These are phyloP conservation scores for Agastache rugosa DNA, from an alignment of 257 asterid genomes.

Conservation along the genomic window DNA sequence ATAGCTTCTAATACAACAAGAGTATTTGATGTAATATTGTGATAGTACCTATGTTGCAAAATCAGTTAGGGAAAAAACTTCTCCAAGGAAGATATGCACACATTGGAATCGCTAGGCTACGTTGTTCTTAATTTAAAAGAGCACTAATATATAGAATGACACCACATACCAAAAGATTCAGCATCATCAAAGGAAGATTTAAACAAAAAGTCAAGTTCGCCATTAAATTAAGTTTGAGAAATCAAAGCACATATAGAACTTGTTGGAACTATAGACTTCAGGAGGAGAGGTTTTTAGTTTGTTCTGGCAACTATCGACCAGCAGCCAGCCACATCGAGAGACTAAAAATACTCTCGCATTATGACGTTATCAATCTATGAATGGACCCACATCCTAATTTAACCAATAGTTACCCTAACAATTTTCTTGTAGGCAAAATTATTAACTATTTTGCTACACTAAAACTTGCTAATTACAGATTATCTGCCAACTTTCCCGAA, in stretches of 20 bases:
- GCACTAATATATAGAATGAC: not conserved
- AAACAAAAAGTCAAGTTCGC: conserved; percentile 6
- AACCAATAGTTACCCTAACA: not conserved
- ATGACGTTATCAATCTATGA: not conserved
- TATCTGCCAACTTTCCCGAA: not conserved
- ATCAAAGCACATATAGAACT: not conserved
- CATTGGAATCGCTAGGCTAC: not conserved
- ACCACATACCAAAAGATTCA: not conserved
- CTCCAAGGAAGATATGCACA: not conserved
- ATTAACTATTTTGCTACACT: not conserved
- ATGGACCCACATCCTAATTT: not conserved
- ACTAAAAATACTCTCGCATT: not conserved
- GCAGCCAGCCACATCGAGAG: not conserved
- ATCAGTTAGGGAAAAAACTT: conserved; percentile 26
- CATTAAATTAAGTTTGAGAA: not conserved
- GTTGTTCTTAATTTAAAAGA: not conserved
- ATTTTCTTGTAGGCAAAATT: not conserved
- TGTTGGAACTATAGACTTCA: not conserved
- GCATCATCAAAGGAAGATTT: not conserved
- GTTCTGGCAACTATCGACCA: not conserved
- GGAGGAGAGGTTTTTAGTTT: not conserved
- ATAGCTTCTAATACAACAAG: conserved; percentile 80
- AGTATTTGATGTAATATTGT: conserved; percentile 93
- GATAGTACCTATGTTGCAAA: conserved; percentile 75
- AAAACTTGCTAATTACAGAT: not conserved